Conservation (phyloP, 805 yeast species). For the Candida rishiriensis region DNA sequence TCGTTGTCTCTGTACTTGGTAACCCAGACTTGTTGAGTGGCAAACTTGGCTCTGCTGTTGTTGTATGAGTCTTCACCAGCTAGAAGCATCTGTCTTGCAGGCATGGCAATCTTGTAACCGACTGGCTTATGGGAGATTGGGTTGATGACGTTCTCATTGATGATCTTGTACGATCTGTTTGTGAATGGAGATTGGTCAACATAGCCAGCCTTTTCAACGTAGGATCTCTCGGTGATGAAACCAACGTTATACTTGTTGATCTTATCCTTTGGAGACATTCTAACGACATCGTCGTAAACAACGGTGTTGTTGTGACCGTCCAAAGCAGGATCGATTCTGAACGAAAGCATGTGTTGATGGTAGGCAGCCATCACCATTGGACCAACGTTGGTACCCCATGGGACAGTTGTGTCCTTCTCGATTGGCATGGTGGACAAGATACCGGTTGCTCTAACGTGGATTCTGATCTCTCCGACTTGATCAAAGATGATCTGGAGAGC, state of each 20-base stretch:
- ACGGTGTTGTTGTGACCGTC: constrained; percentile 80
- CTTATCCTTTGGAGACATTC: constrained; percentile 49
- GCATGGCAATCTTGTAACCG: constrained; percentile 69
- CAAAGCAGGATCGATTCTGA: constrained; percentile 77
- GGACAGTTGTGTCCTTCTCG: constrained; percentile 61
- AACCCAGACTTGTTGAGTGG: constrained; percentile 79
- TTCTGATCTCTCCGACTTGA: constrained; percentile 72
- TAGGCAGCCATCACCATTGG: constrained; percentile 81
- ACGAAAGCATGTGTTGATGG: constrained; percentile 77
- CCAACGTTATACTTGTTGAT: constrained; percentile 69
- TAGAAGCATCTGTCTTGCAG: constrained; percentile 71
- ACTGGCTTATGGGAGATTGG: constrained; percentile 68
- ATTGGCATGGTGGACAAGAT: constrained; percentile 81
- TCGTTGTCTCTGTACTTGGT: constrained; percentile 72
- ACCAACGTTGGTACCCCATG: constrained; percentile 73
- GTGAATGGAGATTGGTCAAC: constrained; percentile 74
- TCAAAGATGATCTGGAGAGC: constrained; percentile 66
- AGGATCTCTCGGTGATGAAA: constrained; percentile 56
- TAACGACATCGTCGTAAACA: constrained; percentile 62
- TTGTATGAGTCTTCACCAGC: constrained; percentile 62
- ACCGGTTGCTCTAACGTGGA: constrained; percentile 84
- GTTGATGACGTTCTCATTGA: constrained; percentile 69
- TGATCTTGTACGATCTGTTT: constrained; percentile 67
- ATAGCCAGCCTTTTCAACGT: constrained; percentile 65
- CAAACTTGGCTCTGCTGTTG: constrained; percentile 66